Evolutionary conservation across 176 grass and related monocot genomes (phyloP).

Genomic region (Chrysopogon serrulatus): DNA sequence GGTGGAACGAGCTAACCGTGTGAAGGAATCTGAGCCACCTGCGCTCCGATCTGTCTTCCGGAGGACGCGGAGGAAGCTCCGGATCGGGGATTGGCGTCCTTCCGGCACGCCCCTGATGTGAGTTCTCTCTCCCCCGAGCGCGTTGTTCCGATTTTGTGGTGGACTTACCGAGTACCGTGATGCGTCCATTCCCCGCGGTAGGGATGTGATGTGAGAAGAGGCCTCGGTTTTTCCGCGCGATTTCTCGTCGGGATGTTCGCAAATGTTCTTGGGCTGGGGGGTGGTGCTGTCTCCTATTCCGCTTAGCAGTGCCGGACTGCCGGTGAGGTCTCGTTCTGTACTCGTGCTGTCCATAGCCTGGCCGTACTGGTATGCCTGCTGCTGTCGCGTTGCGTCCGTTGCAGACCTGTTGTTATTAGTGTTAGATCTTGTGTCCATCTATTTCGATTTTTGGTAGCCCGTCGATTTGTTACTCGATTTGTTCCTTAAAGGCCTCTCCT

Average conservation of each 20-base stretch:
- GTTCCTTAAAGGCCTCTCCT: background rate
- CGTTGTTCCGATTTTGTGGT: background rate
- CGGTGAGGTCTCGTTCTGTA: too few species aligned
- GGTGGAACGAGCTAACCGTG: background rate
- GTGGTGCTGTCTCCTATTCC: background rate
- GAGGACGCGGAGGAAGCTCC: background rate
- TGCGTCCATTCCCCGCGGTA: background rate
- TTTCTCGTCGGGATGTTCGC: background rate
- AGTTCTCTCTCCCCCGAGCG: background rate
- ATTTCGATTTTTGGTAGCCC: background rate
- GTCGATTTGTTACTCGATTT: background rate
- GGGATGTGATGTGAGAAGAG: too few species aligned
- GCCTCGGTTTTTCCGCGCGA: background rate
- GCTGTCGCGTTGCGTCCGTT: background rate
- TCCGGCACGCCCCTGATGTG: background rate
- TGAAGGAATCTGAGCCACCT: background rate
- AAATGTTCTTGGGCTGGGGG: background rate
- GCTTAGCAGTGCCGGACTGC: background rate
- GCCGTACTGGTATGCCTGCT: background rate
- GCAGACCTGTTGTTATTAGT: background rate
- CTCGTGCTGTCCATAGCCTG: background rate
- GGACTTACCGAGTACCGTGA: background rate
- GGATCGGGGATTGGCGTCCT: background rate
- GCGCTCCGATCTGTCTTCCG: background rate
- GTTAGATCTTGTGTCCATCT: constrained; percentile 15